Evolutionary conservation across 352 stramenopile genomes (phyloP), one percentile per base, ranked within the genome.

Genomic region (Phytophthora constricta): DNA sequence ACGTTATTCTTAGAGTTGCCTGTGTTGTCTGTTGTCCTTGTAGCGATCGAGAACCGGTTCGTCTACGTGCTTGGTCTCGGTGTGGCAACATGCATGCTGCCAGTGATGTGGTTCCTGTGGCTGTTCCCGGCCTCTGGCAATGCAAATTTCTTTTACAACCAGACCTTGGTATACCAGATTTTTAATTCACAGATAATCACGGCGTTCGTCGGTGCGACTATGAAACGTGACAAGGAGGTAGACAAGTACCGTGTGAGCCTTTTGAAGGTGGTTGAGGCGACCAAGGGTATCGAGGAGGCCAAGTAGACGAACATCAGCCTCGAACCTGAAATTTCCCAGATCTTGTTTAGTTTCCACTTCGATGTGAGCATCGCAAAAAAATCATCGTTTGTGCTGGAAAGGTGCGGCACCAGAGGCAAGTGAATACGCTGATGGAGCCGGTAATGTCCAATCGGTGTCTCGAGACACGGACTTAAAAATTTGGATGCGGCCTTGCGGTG

Each of bases 131-230:
- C 82, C 13, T 94, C 86, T 10, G 87, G 87, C 20, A 96, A 96
- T 64, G 84, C 87, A n/a, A 96, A 96, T 58, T 96, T 96, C 65
- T 96, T 92, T 57, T 96, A 94, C 74, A 94, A 93, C 70, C 86
- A 94, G 69, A 96, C 87, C 33, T 71, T 96, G 45, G 84, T 96
- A 49, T 96, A 92, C 58, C 87, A 94, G 65, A 85, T 92, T 56
- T 96, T 96, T 61, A 85, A 83, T 63, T 88, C 84, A 1, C 84
- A 92, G 59, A 65, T 93, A 19, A 80, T 94, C 59, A 87, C 71
- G 11, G 86, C 87, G 51, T 96, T 96, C 34, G 78, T 96, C 10
- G 76, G 77, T 10, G 86, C 84, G 16, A 88, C 81, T 10, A 91
- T 96, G 84, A 92, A 93, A 39, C 82, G 86, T 26, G 87, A 96